Percentiles rank a stretch among this genome's conserved stretches.
Conservation (phyloP, 164 flowering plant genomes). For the Liriodendron chinense region DNA sequence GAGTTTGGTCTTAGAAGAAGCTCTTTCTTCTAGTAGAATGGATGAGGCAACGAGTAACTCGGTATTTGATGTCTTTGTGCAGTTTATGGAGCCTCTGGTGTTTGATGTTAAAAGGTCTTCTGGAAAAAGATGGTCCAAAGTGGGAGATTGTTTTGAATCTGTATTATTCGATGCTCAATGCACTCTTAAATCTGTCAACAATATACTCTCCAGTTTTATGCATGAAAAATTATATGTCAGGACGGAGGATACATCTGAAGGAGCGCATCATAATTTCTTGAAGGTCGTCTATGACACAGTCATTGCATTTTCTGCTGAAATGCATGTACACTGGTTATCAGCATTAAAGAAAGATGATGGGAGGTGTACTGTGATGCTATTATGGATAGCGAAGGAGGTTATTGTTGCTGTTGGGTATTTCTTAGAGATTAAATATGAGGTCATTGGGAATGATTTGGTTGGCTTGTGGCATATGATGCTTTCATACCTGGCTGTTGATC, state of each 20-base stretch:
- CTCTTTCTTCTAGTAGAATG: constrained; percentile 22
- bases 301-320: constrained; percentile 36
- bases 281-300: constrained; percentile 38
- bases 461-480: constrained; percentile 65
- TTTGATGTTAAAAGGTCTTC: constrained; percentile 33
- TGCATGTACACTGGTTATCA: constrained; percentile 24
- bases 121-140: constrained; percentile 24
- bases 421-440: constrained; percentile 77
- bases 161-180: constrained; percentile 29
- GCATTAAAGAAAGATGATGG: constrained; percentile 14
- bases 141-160: constrained; percentile 11
- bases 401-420: constrained; percentile 45
- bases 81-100: constrained; percentile 63
- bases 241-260: constrained; percentile 69
- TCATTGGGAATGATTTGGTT: constrained; percentile 55
- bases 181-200: constrained; percentile 48
- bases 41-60: constrained; percentile 52
- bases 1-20: constrained; percentile 10
- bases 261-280: constrained; percentile 58
- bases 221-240: constrained; percentile 52
- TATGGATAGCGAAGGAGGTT: constrained; percentile 49
- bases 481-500: constrained; percentile 36
- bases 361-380: constrained; percentile 16
- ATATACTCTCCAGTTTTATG: constrained; percentile 46
- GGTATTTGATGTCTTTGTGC: constrained; percentile 67